phyloP scores from a whole-genome alignment of 441 rosid species.

The Populus hybrid region DNA sequence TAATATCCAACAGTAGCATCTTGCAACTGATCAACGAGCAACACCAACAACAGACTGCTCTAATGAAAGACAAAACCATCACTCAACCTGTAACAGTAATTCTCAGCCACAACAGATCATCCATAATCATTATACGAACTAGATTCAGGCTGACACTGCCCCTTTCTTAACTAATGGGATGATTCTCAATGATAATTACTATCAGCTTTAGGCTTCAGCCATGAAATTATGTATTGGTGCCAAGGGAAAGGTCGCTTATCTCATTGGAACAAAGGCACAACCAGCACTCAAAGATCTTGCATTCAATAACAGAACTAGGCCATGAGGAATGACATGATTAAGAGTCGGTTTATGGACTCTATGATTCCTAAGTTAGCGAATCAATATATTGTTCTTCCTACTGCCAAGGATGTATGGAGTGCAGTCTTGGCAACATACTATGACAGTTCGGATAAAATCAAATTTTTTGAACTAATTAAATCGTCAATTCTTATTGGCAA shows the following conservation, averaged over 20 bases:
- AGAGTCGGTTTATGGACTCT: constrained; percentile 6
- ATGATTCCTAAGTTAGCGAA: constrained; percentile 10
- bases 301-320: neutral
- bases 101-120: neutral
- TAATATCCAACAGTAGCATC: neutral
- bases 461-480: constrained; percentile 9
- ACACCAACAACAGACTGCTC: neutral
- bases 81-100: neutral
- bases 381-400: neutral
- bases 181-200: neutral
- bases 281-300: neutral
- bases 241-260: neutral
- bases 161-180: neutral
- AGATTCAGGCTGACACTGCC: neutral
- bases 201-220: neutral
- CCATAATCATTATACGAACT: neutral
- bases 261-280: neutral
- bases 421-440: constrained; percentile 9
- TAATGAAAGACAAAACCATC: neutral
- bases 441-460: constrained; percentile 11
- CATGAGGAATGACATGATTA: constrained; percentile 6
- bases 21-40: neutral
- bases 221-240: neutral
- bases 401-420: constrained; percentile 1
- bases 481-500: neutral